These are phyloP conservation scores for Sporothrix schenckii DNA, from an alignment of 2,329 filamentous ascomycete species.

Conservation along the genomic window DNA sequence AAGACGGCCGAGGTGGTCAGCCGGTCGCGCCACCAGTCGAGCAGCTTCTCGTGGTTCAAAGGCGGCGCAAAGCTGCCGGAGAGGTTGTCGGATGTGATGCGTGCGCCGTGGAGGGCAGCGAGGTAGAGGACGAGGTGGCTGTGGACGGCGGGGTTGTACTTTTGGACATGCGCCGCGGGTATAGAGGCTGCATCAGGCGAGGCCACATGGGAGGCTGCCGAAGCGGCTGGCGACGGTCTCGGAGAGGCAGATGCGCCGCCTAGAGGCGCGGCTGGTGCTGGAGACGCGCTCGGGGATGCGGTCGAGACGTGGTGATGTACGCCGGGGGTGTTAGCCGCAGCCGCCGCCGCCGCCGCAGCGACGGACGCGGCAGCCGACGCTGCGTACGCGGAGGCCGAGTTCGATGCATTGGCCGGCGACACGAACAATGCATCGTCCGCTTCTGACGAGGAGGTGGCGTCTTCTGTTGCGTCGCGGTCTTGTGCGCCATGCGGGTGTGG, in stretches of 20 bases:
- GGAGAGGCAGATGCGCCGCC: too few relatives aligned
- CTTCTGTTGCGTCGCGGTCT: constrained; percentile 3
- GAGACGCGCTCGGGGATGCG: neutral
- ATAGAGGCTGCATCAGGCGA: neutral
- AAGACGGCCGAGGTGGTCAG: constrained; percentile 57
- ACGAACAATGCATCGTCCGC: constrained; percentile 8
- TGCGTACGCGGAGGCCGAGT: neutral
- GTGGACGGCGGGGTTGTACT: constrained; percentile 53
- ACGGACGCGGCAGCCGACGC: constrained; percentile 21
- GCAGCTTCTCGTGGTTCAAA: constrained; percentile 58
- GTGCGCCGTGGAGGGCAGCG: constrained; percentile 60
- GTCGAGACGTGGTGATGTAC: neutral
- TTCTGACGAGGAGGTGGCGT: neutral
- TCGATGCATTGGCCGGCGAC: neutral
- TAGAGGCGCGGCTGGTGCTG: neutral
- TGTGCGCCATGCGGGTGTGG: neutral
- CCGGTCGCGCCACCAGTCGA: constrained; percentile 59
- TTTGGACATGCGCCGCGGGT: constrained; percentile 26
- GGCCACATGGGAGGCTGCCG: neutral
- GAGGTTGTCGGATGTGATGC: constrained; percentile 60
- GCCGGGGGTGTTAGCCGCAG: constrained; percentile 1
- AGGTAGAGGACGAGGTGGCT: constrained; percentile 59
- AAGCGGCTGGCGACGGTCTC: neutral
- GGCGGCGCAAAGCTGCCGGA: constrained; percentile 64
- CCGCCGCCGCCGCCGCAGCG: neutral